phyloP scores from a whole-genome alignment of 2,329 filamentous ascomycete species.

The Penicillium capsulatum region DNA sequence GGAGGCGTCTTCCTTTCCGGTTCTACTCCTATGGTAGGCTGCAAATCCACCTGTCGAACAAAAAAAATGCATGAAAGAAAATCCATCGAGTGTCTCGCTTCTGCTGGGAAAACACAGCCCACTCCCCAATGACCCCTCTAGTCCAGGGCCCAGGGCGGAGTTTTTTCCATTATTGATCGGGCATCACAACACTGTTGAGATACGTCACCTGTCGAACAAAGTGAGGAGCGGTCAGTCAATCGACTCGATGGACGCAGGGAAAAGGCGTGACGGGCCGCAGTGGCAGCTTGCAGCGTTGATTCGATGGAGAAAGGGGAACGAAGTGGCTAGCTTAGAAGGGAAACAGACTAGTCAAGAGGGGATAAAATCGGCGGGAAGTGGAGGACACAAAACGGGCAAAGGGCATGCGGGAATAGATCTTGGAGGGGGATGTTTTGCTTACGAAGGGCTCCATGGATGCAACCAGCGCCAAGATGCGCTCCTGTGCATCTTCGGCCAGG shows the following conservation, averaged over 20 bases:
- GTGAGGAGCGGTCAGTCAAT: conserved; percentile 27
- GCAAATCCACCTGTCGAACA: no score
- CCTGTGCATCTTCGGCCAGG: conserved; percentile 58
- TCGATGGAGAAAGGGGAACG: conserved; percentile 15
- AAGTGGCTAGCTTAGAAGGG: conserved; percentile 24
- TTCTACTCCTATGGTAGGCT: no score
- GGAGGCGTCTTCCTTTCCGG: no score
- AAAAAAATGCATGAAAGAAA: no score
- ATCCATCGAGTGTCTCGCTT: no score
- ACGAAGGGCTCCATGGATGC: conserved; percentile 73
- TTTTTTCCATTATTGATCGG: conserved; percentile 48
- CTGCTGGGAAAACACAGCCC: no score
- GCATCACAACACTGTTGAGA: conserved; percentile 69
- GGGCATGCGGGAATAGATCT: conserved; percentile 19
- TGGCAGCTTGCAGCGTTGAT: conserved; percentile 10
- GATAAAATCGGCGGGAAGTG: conserved; percentile 23
- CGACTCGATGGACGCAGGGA: conserved; percentile 1
- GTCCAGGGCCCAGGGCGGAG: no score
- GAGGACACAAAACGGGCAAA: conserved; percentile 19
- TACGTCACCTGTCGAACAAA: conserved; percentile 57
- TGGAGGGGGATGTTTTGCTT: conserved; percentile 41
- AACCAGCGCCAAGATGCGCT: conserved; percentile 62
- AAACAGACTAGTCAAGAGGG: conserved; percentile 22
- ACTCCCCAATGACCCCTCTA: no score
- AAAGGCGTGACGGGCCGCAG: conserved; percentile 3